These are phyloP conservation scores for Sodiomyces alkalinus DNA, from an alignment of 2,329 filamentous ascomycete species.

Conservation along the genomic window DNA sequence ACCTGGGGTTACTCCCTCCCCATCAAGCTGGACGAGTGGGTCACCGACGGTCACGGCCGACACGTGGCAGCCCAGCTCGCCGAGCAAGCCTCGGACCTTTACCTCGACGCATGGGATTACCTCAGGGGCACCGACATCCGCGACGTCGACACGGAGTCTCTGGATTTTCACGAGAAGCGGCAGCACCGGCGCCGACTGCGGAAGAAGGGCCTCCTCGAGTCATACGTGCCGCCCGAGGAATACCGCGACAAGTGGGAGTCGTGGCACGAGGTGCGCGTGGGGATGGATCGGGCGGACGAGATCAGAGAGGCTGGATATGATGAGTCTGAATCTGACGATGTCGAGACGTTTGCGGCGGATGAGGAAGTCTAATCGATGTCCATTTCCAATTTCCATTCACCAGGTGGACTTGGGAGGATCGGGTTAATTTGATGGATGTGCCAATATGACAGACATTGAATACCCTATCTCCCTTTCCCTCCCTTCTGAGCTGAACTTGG, in stretches of 20 bases:
- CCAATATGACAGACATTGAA: too few species aligned
- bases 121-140: conserved; percentile 28
- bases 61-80: conserved; percentile 16
- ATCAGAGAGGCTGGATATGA: conserved; percentile 24
- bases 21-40: conserved; percentile 47
- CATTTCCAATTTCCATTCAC: too few species aligned
- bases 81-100: conserved; percentile 29
- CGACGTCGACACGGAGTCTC: conserved; percentile 23
- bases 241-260: conserved; percentile 26
- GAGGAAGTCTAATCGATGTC: conserved; percentile 13
- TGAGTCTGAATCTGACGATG: conserved; percentile 16
- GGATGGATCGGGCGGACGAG: conserved; percentile 23
- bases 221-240: conserved; percentile 17
- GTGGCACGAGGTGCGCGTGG: conserved; percentile 26
- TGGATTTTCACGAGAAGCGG: conserved; percentile 30
- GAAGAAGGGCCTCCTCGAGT: conserved; percentile 24
- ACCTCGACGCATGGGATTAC: conserved; percentile 32
- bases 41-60: conserved; percentile 35
- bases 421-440: too few species aligned
- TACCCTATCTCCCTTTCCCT: too few species aligned
- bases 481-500: too few species aligned
- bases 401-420: too few species aligned
- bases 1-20: conserved; percentile 45
- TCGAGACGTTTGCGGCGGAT: conserved; percentile 19
- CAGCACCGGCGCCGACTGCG: conserved; percentile 33